A percentile compares a stretch with the other conserved stretches of the same genome.
phyloP scores from a whole-genome alignment of 2,329 filamentous ascomycete genomes.

The Cordyceps farinosa region DNA sequence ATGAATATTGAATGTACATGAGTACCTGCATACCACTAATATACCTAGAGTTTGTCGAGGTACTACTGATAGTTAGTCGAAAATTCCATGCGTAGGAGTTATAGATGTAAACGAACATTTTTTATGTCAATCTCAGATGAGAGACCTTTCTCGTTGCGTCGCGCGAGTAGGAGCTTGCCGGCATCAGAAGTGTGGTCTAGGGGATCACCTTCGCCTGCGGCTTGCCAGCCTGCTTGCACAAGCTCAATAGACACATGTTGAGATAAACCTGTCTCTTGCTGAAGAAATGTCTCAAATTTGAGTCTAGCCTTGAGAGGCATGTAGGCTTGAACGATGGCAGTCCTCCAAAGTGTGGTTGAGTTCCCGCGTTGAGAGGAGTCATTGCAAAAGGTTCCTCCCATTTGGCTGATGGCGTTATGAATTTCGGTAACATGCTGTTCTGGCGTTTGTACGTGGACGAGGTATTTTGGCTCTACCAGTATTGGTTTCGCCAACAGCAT shows the following conservation, averaged over 20 bases:
- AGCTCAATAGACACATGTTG: background rate
- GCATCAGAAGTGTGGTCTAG: background rate
- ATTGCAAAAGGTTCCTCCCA: background rate
- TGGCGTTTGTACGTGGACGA: conserved; percentile 98
- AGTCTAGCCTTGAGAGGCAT: background rate
- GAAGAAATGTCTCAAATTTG: background rate
- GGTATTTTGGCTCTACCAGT: conserved; percentile 95
- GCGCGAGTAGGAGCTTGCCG: background rate
- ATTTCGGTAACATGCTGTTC: background rate
- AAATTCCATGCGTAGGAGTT: background rate
- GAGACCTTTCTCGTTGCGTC: background rate
- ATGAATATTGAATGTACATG: too few species aligned
- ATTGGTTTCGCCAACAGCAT: conserved; percentile 85
- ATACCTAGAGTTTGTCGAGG: background rate
- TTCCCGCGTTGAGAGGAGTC: background rate
- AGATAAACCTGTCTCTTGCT: background rate
- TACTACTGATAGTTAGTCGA: background rate
- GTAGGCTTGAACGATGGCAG: background rate
- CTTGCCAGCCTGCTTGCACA: background rate
- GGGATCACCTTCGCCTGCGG: background rate
- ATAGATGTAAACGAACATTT: background rate
- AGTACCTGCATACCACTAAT: too few species aligned
- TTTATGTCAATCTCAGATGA: background rate
- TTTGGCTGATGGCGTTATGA: background rate
- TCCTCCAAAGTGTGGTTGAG: background rate